phyloP scores from a whole-genome alignment of 352 stramenopile species.

The Globisporangium nodosum region DNA sequence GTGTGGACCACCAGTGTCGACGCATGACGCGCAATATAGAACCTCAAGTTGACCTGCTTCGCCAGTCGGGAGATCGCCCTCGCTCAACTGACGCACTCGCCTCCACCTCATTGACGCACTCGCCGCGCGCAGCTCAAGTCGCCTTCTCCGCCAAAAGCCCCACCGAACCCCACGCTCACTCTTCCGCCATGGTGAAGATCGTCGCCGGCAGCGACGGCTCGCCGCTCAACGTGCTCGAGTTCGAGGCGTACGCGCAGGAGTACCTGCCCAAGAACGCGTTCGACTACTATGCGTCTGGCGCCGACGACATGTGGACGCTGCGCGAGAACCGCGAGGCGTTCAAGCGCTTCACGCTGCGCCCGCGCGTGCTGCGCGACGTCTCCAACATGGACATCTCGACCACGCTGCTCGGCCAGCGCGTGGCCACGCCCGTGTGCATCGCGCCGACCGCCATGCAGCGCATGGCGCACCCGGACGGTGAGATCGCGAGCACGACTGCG shows the following conservation, averaged over 20 bases:
- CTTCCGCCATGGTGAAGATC: conserved; percentile 33
- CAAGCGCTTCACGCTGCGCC: conserved; percentile 91
- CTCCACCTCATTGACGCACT: conserved; percentile 2
- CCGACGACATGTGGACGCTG: conserved; percentile 89
- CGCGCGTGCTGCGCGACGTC: conserved; percentile 91
- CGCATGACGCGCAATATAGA: not conserved
- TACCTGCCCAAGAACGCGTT: conserved; percentile 90
- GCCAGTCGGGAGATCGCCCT: not conserved
- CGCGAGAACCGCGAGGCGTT: conserved; percentile 87
- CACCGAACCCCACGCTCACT: not conserved
- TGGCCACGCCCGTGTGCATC: conserved; percentile 92
- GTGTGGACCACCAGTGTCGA: too few species aligned
- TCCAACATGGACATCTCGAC: conserved; percentile 90
- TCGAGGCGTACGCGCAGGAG: conserved; percentile 81
- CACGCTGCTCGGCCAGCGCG: conserved; percentile 87
- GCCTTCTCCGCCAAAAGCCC: not conserved
- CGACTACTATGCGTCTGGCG: conserved; percentile 91
- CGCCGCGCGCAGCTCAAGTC: not conserved
- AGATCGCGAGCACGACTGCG: conserved; percentile 81
- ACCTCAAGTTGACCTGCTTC: not conserved
- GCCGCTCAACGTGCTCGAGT: conserved; percentile 89
- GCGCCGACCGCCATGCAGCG: conserved; percentile 89
- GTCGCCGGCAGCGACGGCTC: conserved; percentile 66
- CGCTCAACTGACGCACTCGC: too few species aligned
- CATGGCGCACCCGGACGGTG: conserved; percentile 94